Evolutionary conservation across 2,329 filamentous ascomycete species (phyloP).

Genomic region (Fusarium lyarnte): DNA sequence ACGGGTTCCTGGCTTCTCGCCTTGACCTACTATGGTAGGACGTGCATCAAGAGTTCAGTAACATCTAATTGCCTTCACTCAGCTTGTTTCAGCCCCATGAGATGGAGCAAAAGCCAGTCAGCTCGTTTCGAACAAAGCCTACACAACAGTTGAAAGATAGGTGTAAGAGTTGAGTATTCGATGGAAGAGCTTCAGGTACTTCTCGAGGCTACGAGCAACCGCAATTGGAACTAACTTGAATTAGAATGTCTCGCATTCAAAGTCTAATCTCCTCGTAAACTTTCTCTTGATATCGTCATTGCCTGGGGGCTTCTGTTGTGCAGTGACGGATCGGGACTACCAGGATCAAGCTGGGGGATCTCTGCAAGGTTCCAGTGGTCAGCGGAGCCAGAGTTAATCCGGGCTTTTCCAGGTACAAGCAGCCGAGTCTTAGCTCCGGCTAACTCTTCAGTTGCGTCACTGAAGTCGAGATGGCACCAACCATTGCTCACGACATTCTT

Average conservation of each 20-base stretch:
- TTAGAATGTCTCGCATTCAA: background rate
- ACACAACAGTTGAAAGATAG: background rate
- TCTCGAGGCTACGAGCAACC: background rate
- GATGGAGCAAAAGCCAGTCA: background rate
- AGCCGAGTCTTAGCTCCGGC: slow-evolving; percentile 11
- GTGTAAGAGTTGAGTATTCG: background rate
- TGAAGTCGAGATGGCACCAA: slow-evolving; percentile 15
- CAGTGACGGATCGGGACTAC: slow-evolving; percentile 28
- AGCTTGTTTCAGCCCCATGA: slow-evolving; percentile 4
- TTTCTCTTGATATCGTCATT: background rate
- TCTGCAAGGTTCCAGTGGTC: slow-evolving; percentile 23
- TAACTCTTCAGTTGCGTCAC: slow-evolving; percentile 38
- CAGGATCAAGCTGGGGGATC: slow-evolving; percentile 37
- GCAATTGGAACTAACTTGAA: background rate
- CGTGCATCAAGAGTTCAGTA: background rate
- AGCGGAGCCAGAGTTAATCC: slow-evolving; percentile 39
- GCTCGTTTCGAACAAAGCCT: background rate
- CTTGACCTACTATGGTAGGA: background rate
- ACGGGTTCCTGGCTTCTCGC: background rate
- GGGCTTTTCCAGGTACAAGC: background rate
- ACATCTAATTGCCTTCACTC: background rate
- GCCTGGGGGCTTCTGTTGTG: slow-evolving; percentile 20
- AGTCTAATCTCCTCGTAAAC: background rate
- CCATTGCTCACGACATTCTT: background rate
- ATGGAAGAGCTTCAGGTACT: background rate